Evolutionary conservation across 2,329 filamentous ascomycete species (phyloP).

Genomic region (Cadophora malorum): DNA sequence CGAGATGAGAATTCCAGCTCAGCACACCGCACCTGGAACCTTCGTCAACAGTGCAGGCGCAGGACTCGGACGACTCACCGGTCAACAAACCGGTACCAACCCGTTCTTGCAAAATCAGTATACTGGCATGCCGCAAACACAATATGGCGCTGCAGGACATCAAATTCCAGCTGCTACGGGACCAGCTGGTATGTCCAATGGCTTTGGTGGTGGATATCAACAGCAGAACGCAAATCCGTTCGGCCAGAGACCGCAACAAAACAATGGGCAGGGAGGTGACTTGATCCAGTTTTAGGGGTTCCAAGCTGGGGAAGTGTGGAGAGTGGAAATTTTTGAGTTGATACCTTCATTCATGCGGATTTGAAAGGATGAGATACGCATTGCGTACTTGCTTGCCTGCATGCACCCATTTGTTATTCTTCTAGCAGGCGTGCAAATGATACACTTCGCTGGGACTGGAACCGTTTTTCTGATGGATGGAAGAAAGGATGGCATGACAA

Average conservation of each 20-base stretch:
- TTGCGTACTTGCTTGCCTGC: conserved; percentile 1
- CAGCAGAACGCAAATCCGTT: conserved; percentile 59
- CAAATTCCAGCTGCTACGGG: conserved; percentile 63
- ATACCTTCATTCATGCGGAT: conserved; percentile 26
- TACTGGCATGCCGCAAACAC: conserved; percentile 73
- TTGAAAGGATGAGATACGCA: conserved; percentile 15
- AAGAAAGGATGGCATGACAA: conserved; percentile 18
- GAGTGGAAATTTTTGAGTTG: neutral
- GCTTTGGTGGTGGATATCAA: conserved; percentile 49
- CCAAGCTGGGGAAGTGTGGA: neutral
- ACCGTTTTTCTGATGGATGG: conserved; percentile 26
- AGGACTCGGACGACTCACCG: conserved; percentile 71
- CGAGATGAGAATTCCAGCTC: conserved; percentile 90
- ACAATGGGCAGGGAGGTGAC: conserved; percentile 46
- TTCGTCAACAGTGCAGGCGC: conserved; percentile 95
- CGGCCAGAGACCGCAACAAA: conserved; percentile 55
- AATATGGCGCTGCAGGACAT: conserved; percentile 51
- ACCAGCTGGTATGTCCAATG: conserved; percentile 59
- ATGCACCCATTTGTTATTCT: conserved; percentile 24
- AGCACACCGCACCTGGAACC: conserved; percentile 94
- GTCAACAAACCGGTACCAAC: conserved; percentile 73
- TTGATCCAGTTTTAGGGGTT: conserved; percentile 44
- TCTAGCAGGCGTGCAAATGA: conserved; percentile 35
- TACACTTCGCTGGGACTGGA: conserved; percentile 33
- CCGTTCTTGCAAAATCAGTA: conserved; percentile 87